These are phyloP conservation scores for Blastobotrys aristatus DNA, from an alignment of 1,139 yeast species.

Conservation along the genomic window DNA sequence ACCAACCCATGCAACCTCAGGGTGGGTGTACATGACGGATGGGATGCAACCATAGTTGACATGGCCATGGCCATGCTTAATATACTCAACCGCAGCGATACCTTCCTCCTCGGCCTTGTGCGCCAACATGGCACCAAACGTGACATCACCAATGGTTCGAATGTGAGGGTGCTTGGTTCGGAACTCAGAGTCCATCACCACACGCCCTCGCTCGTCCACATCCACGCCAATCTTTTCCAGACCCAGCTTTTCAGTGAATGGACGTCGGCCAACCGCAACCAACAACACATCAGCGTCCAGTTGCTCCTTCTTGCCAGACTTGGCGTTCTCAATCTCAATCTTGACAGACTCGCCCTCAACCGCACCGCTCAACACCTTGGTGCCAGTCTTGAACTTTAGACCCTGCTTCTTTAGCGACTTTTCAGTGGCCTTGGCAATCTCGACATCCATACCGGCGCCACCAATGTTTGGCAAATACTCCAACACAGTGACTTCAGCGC, in stretches of 20 bases:
- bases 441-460: conserved; percentile 93
- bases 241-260: conserved; percentile 85
- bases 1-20: conserved; percentile 99
- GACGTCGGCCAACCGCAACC: conserved; percentile 99
- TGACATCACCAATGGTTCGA: conserved; percentile 96
- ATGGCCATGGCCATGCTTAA: conserved; percentile 92
- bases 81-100: conserved; percentile 94
- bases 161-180: conserved; percentile 90
- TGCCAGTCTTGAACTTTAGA: conserved; percentile 82
- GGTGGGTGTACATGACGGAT: conserved; percentile 97
- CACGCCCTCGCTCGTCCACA: conserved; percentile 84
- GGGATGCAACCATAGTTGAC: conserved; percentile 98
- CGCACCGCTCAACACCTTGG: conserved; percentile 83
- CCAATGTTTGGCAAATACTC: conserved; percentile 91
- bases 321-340: conserved; percentile 84
- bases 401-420: conserved; percentile 94
- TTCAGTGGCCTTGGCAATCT: conserved; percentile 85
- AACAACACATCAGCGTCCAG: conserved; percentile 87
- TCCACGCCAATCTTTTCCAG: conserved; percentile 88
- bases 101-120: conserved; percentile 99
- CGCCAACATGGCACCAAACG: conserved; percentile 98
- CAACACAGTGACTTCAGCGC: conserved; percentile 89
- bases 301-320: conserved; percentile 73
- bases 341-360: conserved; percentile 85
- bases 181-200: conserved; percentile 90